Base-by-base conservation (phyloP, 129 eudicot species). In the Centrapalus pauciflorus region DNA sequence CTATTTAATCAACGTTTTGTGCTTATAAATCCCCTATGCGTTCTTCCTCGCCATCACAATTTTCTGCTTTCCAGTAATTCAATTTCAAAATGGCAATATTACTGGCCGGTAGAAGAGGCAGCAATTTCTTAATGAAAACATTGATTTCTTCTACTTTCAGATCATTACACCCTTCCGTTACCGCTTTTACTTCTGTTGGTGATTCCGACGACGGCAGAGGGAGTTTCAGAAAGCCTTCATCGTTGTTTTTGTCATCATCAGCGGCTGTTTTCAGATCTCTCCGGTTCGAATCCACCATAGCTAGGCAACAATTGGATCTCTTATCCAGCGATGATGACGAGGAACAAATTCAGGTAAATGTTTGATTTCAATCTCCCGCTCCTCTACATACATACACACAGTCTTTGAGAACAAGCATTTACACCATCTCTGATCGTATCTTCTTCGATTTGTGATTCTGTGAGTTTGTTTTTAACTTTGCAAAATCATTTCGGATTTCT, bases 241-340 rank as follows among this genome's bases (percentile, higher is more conserved):
- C 50, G 0, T 61, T 40, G 25, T 57, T 29, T 46, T 24, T 24
- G 72, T 70, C 55, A 23, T 35, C 64, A 11, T 50, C 68, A 1
- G 46, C 71, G 38, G 34, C 56, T 17, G 12, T 12, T 65, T 34
- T 58, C 17, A 23, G 35, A 25, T 69, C 67, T 41, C 77, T 73
- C 9, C 63, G 91, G 12, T 73, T 63, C 50, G 80, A 79, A 55
- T 81, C 87, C 0, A 51, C 72, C 24, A 64, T 59, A 60, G 85
- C 87, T 29, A 74, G 73, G 1, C 67, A 69, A 26, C 77, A 66
- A 46, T 29, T 65, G 9, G 80, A 73, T 37, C 54, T 66, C 46
- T 43, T 55, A 11, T 76, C 67, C 7, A 41, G 57, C 34, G 71
- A 78, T 6, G 82, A 79, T 6, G 81, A 75, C 43, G 64, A 82